These are phyloP conservation scores for Euphrasia arctica DNA, from an alignment of 305 asterid species.

Conservation along the genomic window DNA sequence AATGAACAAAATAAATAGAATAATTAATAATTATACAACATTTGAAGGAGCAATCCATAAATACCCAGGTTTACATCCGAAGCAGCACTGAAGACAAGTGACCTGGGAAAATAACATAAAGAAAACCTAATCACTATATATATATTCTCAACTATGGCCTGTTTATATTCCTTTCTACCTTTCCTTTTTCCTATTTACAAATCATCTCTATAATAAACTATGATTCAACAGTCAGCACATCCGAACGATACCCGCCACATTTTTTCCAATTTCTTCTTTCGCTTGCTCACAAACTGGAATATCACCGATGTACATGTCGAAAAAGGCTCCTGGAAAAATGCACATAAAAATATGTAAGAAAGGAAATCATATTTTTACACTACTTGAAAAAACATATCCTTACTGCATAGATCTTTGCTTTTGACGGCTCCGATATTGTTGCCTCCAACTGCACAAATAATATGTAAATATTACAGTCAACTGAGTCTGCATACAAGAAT, in stretches of 20 bases:
- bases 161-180: constrained; percentile 1
- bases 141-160: constrained; percentile 19
- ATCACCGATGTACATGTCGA: constrained; percentile 96
- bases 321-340: constrained; percentile 68
- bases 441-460: constrained; percentile 71
- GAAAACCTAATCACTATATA: background rate
- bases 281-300: constrained; percentile 73
- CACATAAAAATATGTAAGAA: background rate
- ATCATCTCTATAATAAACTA: background rate
- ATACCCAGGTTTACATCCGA: constrained; percentile 22
- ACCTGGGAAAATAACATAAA: background rate
- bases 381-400: constrained; percentile 30
- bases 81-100: constrained; percentile 26
- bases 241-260: constrained; percentile 68
- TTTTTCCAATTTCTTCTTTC: constrained; percentile 87
- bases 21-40: constrained; percentile 13
- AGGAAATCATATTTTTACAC: background rate
- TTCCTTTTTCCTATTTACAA: constrained; percentile 2
- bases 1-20: constrained; percentile 9
- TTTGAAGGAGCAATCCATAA: constrained; percentile 7
- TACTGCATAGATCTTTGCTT: constrained; percentile 97
- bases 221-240: constrained; percentile 48
- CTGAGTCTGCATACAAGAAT: background rate
- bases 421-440: constrained; percentile 75
- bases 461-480: constrained; percentile 15